phyloP scores from a whole-genome alignment of 768 basidiomycete genomes.

The Calocybe gangraenosa region DNA sequence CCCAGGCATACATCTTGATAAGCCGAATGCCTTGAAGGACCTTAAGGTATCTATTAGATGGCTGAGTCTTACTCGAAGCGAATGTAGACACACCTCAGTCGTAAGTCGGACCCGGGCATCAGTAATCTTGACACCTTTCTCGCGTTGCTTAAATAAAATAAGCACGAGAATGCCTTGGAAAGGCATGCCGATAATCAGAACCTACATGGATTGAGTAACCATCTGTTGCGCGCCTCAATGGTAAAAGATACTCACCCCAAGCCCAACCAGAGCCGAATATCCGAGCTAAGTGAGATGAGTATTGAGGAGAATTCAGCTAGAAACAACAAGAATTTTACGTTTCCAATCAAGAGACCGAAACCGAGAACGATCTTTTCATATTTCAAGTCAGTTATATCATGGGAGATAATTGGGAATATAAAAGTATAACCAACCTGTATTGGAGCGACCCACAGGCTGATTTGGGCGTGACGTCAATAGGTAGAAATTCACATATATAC shows the following conservation, averaged over 20 bases:
- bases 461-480: background rate
- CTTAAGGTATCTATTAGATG: conserved; percentile 19
- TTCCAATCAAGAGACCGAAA: conserved; percentile 57
- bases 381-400: too few relatives aligned
- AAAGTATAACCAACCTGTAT: conserved; percentile 37
- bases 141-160: conserved; percentile 48
- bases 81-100: conserved; percentile 40
- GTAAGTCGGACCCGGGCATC: conserved; percentile 63
- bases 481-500: background rate
- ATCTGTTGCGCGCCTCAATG: conserved; percentile 1
- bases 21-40: conserved; percentile 65
- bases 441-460: conserved; percentile 56
- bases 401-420: too few relatives aligned
- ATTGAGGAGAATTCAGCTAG: background rate
- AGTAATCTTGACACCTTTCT: conserved; percentile 58
- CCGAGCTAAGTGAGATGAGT: conserved; percentile 41
- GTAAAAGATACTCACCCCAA: conserved; percentile 32
- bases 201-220: conserved; percentile 19
- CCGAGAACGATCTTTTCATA: conserved; percentile 46
- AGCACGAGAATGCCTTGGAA: conserved; percentile 49
- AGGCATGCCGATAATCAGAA: conserved; percentile 56
- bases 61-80: background rate
- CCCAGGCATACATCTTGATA: conserved; percentile 64
- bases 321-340: conserved; percentile 28
- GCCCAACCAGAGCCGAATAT: conserved; percentile 64